These are phyloP conservation scores for Pseudogymnoascus sp. DNA, from an alignment of 2,329 filamentous ascomycete species.

Conservation along the genomic window DNA sequence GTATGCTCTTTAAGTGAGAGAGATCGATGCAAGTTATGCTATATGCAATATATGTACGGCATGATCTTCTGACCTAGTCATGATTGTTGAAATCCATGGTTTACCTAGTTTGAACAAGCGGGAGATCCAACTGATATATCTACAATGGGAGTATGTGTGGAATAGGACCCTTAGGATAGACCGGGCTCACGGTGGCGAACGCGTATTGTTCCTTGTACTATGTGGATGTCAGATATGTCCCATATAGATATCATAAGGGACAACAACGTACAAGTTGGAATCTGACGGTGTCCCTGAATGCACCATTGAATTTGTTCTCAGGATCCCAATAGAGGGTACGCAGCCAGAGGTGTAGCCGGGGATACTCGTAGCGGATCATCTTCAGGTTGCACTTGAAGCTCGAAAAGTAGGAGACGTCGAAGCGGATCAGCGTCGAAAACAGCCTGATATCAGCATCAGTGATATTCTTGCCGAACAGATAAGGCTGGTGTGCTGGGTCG, in stretches of 20 bases:
- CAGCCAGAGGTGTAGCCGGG: constrained; percentile 61
- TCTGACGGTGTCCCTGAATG: constrained; percentile 61
- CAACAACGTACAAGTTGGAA: constrained; percentile 37
- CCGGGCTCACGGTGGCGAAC: not conserved
- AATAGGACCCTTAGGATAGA: not conserved
- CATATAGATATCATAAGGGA: not conserved
- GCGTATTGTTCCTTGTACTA: not conserved
- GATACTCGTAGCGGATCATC: constrained; percentile 58
- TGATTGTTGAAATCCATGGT: not conserved
- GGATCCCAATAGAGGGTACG: constrained; percentile 63
- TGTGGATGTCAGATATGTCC: not conserved
- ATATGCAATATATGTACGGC: not conserved
- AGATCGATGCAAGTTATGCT: not conserved
- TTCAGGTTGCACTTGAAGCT: constrained; percentile 58
- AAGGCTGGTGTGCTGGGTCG: constrained; percentile 41
- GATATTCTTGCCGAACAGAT: constrained; percentile 54
- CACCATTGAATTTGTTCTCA: constrained; percentile 36
- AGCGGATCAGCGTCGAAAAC: constrained; percentile 58
- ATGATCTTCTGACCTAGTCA: not conserved
- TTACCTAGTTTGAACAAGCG: not conserved
- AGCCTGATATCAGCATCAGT: constrained; percentile 65
- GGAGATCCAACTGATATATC: not conserved
- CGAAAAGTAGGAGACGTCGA: constrained; percentile 60
- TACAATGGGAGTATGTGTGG: not conserved
- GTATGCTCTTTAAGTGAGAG: not conserved